Base-by-base conservation (phyloP, 768 basidiomycete genomes). In the Phylloporus scabripes region DNA sequence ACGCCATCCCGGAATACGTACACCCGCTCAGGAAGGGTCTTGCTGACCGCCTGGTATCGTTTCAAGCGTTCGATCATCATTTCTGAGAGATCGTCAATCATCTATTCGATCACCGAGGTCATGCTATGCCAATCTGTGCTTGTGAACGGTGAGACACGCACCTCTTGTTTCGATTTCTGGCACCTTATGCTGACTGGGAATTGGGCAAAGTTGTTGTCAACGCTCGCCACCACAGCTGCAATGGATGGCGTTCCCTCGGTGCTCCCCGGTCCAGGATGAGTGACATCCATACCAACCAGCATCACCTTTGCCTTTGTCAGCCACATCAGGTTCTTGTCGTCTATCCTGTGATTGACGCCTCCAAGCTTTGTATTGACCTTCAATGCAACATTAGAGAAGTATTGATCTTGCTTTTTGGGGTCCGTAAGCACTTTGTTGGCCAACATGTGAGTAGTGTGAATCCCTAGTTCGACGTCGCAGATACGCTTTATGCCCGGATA, bases 301-400 rank as follows among this genome's bases (percentile, higher is more conserved):
- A 92, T 92, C 9, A 89, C 91, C 46, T 75, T 75, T 55, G 74
- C 73, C 63, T 77, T 77, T 1, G 64, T 78, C 41, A 91, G 67
- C 87, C 87, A 91, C 32, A 52, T 57, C 75, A 83, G 79, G 1
- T 79, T 76, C 1, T 50, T 57, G 0, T 70, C 61, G 29, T 83
- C 82, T 9, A 90, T 68, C 78, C 78, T 77, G 64, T 92, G 90
- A 55, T 92, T 92, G 18, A 84, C 69, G 0, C 90, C 90, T 5
- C 87, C 87, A 1, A 91, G 79, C 65, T 92, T 92, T 29, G 81
- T 81, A 57, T 92, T 92, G 7, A 88, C 76, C 58, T 92, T 92
- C 48, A 92, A 67, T 0, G 85, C 85, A 31, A 90, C 79, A 53
- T 89, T 92, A 9, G 88, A 85, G 47, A 89, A 77, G 61, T 92